Evolutionary conservation across 768 basidiomycete genomes (phyloP), one percentile per base, ranked within the genome.

Genomic region (Psilocybe azurescens): DNA sequence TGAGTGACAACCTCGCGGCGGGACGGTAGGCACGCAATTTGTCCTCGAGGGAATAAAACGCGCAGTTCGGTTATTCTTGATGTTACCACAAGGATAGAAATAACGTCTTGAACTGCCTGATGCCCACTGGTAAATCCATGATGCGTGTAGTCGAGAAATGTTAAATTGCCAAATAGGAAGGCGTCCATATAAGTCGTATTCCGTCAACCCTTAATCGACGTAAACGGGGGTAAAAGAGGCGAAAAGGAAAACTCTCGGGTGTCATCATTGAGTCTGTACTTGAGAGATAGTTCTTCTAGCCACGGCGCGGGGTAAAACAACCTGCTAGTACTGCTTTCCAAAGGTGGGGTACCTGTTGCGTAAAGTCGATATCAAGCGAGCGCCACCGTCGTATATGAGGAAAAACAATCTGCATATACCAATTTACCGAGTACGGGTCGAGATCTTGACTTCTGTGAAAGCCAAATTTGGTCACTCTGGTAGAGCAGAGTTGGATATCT

Each of bases 61-160:
- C 76, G 81, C 56, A 92, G 79, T 56, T 87, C 83, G 55, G 75
- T 76, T 11, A 92, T 74, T 46, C 73, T 76, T 28, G 74, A 71
- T 46, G 86, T 89, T 18, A 89, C 77, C 60, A 78, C 73, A 29
- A 92, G 76, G 73, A 90, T 85, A 29, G 78, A 76, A 44, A 88
- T 67, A 50, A 90, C 76, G 67, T 91, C 89, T 30, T 79, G 69
- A 8, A 86, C 79, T 2, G 87, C 85, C 57, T 83, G 79, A 61
- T 81, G 75, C 4, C 86, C 89, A 18, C 71, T 73, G 41, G 82
- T 89, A 73, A 90, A 89, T 20, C 86, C 85, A 61, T 90, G 89
- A 66, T 91, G 89, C 1, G 87, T 86, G 65, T 90, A 91, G 72
- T 91, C 86, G 47, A 92, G 79, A 67, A 77, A 84, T 5, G 81